Conservation (phyloP, 1,284 basidiomycete genomes). For the Ustilago curta region DNA sequence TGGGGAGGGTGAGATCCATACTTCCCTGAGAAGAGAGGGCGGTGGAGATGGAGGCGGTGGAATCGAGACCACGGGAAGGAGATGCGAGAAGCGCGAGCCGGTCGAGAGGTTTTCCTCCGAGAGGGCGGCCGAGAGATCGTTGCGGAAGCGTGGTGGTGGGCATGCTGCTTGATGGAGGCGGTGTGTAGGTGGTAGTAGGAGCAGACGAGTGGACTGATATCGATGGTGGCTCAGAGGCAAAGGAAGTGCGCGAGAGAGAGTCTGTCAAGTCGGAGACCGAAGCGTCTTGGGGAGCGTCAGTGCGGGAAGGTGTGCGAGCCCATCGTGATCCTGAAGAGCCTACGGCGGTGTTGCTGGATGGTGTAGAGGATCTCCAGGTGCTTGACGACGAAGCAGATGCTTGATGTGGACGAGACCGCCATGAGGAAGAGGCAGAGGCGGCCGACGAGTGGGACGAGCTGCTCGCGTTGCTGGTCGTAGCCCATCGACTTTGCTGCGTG, state of each 20-base stretch:
- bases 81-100: slow-evolving; percentile 48
- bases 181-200: neutral
- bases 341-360: neutral
- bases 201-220: neutral
- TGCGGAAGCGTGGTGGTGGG: neutral
- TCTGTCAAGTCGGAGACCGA: neutral
- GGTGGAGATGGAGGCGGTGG: slow-evolving; percentile 17
- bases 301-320: slow-evolving; percentile 1
- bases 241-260: neutral
- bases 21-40: slow-evolving; percentile 27
- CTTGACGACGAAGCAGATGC: neutral
- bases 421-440: slow-evolving; percentile 13
- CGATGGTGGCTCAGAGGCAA: neutral
- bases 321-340: slow-evolving; percentile 21
- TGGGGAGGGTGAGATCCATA: slow-evolving; percentile 30
- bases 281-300: neutral
- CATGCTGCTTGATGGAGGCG: neutral
- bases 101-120: slow-evolving; percentile 45
- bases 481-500: slow-evolving; percentile 41
- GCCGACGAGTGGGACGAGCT: neutral
- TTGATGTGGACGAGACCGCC: slow-evolving; percentile 8
- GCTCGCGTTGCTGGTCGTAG: slow-evolving; percentile 7
- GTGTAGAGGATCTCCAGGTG: too few relatives aligned
- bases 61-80: slow-evolving; percentile 45
- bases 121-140: slow-evolving; percentile 14